Base-by-base conservation (phyloP, 2,329 filamentous ascomycete species). In the Tolypocladium sp. region DNA sequence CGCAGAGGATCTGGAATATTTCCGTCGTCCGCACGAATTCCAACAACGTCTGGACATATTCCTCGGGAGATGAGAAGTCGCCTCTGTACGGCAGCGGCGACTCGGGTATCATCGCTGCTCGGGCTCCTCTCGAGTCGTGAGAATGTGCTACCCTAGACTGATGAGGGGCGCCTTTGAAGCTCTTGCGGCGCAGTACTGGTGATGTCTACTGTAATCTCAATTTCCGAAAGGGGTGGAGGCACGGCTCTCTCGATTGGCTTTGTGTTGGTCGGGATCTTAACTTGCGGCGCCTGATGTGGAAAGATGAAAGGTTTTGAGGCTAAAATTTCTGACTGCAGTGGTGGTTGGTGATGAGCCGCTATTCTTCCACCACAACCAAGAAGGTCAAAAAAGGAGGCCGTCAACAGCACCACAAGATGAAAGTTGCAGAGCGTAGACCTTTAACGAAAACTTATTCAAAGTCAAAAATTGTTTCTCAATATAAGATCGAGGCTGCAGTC, bases 1-100 rank as follows among this genome's bases (percentile, higher is more conserved):
- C 94, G 70, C 92, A 96, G n/a, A 99, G 81, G 33, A 90, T 91
- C 64, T 91, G 89, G 66, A 97, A 92, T 1, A 91, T 79, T 58
- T 87, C 83, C 53, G 89, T 90, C 2, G 85, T 86, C 7, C 86
- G 86, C 1, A 87, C 83, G 67, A 97, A 96, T 25, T 84, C 71
- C 33, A 97, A 79, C 15, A 97, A 82, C 22, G 86, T 86, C 33
- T 90, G 80, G 55, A 96, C 82, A 72, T 96, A 99, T 57, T 86
- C 82, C 55, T 96, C 90, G 7, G 85, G 76, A 52, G 83, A 84
- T 42, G 77, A 70, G 78, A 93, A 97, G 66, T 84, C 83, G 56
- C 85, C 79, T 40, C 83, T 79, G 68, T 90, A 83, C 1, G 92
- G 92, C 30, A 96, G 80, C 15, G 78, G 77, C 57, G 78, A 79